Evolutionary conservation across 1,139 yeast genomes (phyloP), one percentile per base, ranked within the genome.

Genomic region (Geotrichum carabidarum): DNA sequence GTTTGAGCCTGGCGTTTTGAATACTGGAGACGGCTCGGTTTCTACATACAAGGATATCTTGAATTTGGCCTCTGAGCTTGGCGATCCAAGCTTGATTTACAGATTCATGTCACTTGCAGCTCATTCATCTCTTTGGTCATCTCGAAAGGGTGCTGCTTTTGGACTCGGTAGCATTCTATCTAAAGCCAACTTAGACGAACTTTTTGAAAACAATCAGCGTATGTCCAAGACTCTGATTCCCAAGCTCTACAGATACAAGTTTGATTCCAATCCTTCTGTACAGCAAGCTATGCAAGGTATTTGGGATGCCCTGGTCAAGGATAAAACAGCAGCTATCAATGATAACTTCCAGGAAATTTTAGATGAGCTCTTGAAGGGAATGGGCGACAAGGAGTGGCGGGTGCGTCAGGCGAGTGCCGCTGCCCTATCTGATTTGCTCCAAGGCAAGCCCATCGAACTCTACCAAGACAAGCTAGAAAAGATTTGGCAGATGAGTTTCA

Each of bases 51-150:
- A 86, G 63, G 77, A 74, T 57, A 89, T 91, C 35, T 74, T 91
- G 62, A 86, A 77, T 63, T 75, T 93, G 51, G 98, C 98, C 0
- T 83, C 94, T 1, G 98, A 93, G 65, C 94, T 90, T 4, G 98
- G 98, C 43, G 97, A 93, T 68, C 96, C 98, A 18, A 81, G 95
- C 64, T 78, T 93, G 62, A 96, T 93, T 5, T 93, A 93, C 69
- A 88, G 90, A 65, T 93, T 93, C 66, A 89, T 93, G 96, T 83
- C 96, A 0, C 73, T 93, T 55, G 96, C 98, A 0, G 86, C 88
- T 59, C 85, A 85, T 53, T 86, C 96, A 0, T 83, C 95, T 0
- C 73, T 91, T 38, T 93, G 99, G 98, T 82, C 95, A 0, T 87
- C 97, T 0, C 77, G 96, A 66, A 87, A 87, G 61, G 98, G 98